Evolutionary conservation across 2,329 filamentous ascomycete species (phyloP), one percentile per base, ranked within the genome.

Genomic region (Penicillium sp.): DNA sequence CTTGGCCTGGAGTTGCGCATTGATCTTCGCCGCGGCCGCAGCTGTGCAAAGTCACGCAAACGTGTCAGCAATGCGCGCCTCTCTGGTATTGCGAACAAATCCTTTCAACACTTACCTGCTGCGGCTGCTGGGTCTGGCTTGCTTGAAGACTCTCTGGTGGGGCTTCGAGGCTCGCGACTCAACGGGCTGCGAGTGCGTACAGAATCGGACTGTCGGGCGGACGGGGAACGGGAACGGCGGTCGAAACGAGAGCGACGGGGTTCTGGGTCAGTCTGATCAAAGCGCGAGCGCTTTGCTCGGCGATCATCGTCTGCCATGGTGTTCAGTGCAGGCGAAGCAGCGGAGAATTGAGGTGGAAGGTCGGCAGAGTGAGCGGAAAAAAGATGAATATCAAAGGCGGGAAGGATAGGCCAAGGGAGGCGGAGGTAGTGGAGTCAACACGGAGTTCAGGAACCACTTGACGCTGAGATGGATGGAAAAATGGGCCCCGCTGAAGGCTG

Each of bases 241-340:
- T 96, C 91, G 70, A 95, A 96, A 66, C 90, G 82, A 43, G 90
- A 94, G 38, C 83, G 79, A 63, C 84, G 85, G 48, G 86, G 82
- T 64, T 93, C 88, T 5, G 87, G 83, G 66, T 91, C 88, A 40
- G 84, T 93, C 70, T 94, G 88, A 67, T 97, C 91, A 71, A 97
- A 96, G 69, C 91, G 89, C 64, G 90, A 95, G 53, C 90, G 86
- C 76, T 95, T 95, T 51, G 77, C 75, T 51, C 83, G 82, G 66
- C 84, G 81, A 59, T 90, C 86, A 54, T 85, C 78, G 62, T 93
- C 88, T 57, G 86, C 82, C 89, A 95, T 90, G 40, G 52, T 51
- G 48, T 35, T 32, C 8, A 26, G 9, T 27, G 34, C 34, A 34
- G 25, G 35, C 29, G 24, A 42, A 35, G 39, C 39, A 39, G 41